Conservation (phyloP, 2,329 filamentous ascomycete genomes). For the Blumeriella jaapii region DNA sequence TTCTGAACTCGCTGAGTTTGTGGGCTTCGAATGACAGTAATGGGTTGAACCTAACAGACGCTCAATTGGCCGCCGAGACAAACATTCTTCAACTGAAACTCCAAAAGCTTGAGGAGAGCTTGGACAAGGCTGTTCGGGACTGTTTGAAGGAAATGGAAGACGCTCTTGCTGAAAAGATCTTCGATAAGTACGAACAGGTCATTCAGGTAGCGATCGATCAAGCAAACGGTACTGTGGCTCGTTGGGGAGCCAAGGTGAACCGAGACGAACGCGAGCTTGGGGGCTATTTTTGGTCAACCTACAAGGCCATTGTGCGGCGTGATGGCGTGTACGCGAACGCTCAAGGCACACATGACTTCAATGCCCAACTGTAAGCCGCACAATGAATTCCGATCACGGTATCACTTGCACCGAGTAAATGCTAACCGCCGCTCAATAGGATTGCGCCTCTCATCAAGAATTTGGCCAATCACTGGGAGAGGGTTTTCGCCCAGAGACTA, state of each 20-base stretch:
- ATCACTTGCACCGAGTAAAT: neutral
- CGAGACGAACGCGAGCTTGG: conserved; percentile 29
- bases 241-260: conserved; percentile 31
- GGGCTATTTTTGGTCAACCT: conserved; percentile 40
- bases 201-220: conserved; percentile 30
- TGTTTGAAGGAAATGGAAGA: conserved; percentile 31
- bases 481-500: conserved; percentile 31
- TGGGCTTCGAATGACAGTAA: conserved; percentile 36
- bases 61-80: conserved; percentile 30
- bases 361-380: conserved; percentile 25
- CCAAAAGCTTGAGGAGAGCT: conserved; percentile 29
- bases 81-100: conserved; percentile 30
- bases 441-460: conserved; percentile 17
- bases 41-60: conserved; percentile 30
- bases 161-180: conserved; percentile 34
- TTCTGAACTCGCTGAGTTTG: conserved; percentile 40
- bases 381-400: neutral
- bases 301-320: conserved; percentile 43
- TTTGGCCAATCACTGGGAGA: conserved; percentile 20
- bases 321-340: conserved; percentile 34
- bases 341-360: conserved; percentile 32
- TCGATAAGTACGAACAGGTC: conserved; percentile 32
- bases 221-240: conserved; percentile 27
- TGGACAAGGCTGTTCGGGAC: conserved; percentile 31
- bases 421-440: neutral